phyloP scores from a whole-genome alignment of 139 green algal species.

The Chlorella sorokiniana region DNA sequence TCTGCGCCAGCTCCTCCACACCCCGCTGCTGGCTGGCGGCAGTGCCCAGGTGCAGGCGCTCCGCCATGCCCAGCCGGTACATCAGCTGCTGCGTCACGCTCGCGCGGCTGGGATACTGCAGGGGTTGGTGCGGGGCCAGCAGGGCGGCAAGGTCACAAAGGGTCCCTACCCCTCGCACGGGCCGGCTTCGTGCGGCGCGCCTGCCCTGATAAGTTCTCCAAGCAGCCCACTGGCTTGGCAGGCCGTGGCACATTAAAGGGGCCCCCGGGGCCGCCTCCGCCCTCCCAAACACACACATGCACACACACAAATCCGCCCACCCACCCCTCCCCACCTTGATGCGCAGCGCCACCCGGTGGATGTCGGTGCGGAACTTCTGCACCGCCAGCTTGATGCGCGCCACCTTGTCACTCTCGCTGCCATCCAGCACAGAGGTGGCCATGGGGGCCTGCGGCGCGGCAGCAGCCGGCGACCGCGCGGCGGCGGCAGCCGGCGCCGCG shows the following conservation, averaged over 20 bases:
- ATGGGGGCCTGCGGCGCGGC: neutral
- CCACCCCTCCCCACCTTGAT: constrained; percentile 1
- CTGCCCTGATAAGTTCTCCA: no score
- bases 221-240: no score
- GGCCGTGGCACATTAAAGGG: no score
- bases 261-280: no score
- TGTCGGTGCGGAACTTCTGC: constrained; percentile 43
- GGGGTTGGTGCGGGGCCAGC: neutral
- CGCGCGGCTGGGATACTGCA: constrained; percentile 35
- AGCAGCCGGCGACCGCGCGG: neutral
- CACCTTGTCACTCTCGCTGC: constrained; percentile 17
- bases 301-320: neutral
- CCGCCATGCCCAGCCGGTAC: constrained; percentile 80
- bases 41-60: constrained; percentile 64
- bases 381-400: constrained; percentile 32
- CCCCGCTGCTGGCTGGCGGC: neutral
- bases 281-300: no score
- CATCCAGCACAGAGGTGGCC: neutral
- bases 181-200: no score
- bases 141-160: neutral
- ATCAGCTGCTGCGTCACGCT: constrained; percentile 40
- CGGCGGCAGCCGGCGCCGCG: neutral
- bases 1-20: constrained; percentile 32
- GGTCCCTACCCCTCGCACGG: neutral
- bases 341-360: constrained; percentile 39